Conservation (phyloP, 345 rosid genomes). For the Salix dunnii region DNA sequence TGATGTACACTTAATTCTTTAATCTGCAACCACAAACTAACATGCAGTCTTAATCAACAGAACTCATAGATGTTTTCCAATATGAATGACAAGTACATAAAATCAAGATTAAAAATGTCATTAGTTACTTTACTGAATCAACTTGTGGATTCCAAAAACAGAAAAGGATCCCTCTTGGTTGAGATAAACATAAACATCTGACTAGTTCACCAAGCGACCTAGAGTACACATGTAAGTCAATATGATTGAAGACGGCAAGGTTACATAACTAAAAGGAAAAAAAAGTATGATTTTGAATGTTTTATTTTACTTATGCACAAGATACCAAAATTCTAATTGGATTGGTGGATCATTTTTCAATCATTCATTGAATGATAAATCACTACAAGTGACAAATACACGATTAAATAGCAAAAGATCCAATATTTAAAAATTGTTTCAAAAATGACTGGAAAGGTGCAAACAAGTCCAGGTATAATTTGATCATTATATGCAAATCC, state of each 20-base stretch:
- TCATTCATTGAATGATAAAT: too few species aligned
- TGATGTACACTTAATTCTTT: slow-evolving; percentile 43
- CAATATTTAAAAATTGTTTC: not conserved
- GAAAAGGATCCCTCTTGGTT: not conserved
- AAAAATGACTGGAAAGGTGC: too few species aligned
- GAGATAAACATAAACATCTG: not conserved
- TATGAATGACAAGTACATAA: not conserved
- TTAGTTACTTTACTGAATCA: not conserved
- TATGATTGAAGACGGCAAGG: not conserved
- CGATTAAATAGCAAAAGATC: not conserved
- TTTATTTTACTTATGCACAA: too few species aligned
- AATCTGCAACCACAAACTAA: slow-evolving; percentile 53
- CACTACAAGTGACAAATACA: too few species aligned
- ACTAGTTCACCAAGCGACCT: too few species aligned
- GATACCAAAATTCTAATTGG: too few species aligned
- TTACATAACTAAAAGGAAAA: not conserved
- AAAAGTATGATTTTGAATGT: too few species aligned
- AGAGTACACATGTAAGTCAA: not conserved
- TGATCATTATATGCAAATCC: too few species aligned
- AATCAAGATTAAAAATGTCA: not conserved
- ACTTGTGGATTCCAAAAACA: not conserved
- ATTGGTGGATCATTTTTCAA: too few species aligned
- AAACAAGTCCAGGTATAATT: too few species aligned
- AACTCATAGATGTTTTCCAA: slow-evolving; percentile 4
- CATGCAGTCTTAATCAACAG: slow-evolving; percentile 32